A percentile compares a stretch with the other conserved stretches of the same genome.
These are phyloP conservation scores for Ilex paraguariensis DNA, from an alignment of 305 asterid genomes.

Conservation along the genomic window DNA sequence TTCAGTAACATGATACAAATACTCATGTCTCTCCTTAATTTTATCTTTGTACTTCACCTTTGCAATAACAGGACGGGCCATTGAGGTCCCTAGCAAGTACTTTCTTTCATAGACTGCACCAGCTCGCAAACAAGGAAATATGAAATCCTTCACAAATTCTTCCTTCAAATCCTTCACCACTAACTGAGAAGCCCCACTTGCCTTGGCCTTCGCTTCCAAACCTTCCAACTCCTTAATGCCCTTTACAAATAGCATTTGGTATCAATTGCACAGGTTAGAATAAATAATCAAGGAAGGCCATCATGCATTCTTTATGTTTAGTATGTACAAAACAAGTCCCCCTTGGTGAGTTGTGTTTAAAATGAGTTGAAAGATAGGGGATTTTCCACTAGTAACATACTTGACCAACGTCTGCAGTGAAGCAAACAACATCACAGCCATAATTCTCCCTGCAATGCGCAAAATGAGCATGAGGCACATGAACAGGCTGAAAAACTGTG, in stretches of 20 bases:
- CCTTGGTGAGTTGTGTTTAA: too few relatives aligned
- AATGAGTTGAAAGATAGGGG: too few relatives aligned
- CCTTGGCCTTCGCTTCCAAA: slow-evolving; percentile 86
- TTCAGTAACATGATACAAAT: too few relatives aligned
- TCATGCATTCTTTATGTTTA: neutral
- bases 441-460: slow-evolving; percentile 75
- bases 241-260: slow-evolving; percentile 27
- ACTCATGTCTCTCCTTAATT: too few relatives aligned
- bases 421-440: slow-evolving; percentile 98
- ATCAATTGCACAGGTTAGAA: neutral
- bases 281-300: neutral
- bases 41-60: slow-evolving; percentile 44
- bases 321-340: neutral
- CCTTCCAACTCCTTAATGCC: slow-evolving; percentile 92
- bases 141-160: slow-evolving; percentile 88
- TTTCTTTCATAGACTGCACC: slow-evolving; percentile 95
- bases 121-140: slow-evolving; percentile 91
- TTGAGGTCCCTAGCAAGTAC: slow-evolving; percentile 93
- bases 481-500: neutral
- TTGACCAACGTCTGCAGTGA: slow-evolving; percentile 98
- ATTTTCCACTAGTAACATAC: slow-evolving; percentile 37
- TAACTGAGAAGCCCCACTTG: slow-evolving; percentile 95
- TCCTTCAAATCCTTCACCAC: slow-evolving; percentile 94
- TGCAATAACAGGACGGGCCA: slow-evolving; percentile 98
- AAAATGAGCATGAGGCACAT: slow-evolving; percentile 1